Conservation (phyloP, 1,139 yeast species). For the Diutina sp. region DNA sequence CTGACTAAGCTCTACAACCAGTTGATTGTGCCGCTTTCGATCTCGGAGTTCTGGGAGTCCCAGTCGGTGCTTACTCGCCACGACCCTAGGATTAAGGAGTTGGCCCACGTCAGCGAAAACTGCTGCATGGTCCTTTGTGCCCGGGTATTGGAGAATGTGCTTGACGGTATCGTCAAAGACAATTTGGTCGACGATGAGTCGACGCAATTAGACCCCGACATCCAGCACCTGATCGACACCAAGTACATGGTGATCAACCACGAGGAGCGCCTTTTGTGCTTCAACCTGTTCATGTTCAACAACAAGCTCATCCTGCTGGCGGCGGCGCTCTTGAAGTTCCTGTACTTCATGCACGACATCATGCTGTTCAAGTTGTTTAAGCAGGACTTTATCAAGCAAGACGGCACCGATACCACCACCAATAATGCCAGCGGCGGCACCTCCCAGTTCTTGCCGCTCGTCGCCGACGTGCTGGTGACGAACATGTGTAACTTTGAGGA, state of each 20-base stretch:
- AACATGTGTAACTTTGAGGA: background rate
- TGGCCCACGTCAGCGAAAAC: background rate
- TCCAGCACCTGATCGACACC: background rate
- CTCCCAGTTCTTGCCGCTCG: background rate
- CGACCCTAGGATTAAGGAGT: background rate
- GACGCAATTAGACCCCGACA: background rate
- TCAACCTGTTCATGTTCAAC: background rate
- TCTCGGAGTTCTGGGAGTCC: background rate
- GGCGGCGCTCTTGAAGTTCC: background rate
- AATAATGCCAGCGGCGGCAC: background rate
- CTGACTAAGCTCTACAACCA: background rate
- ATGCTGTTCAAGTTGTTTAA: background rate
- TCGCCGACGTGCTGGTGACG: background rate
- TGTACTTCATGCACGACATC: constrained; percentile 1
- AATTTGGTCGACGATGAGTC: background rate
- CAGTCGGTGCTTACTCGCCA: background rate
- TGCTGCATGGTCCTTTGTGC: background rate
- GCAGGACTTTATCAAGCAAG: background rate
- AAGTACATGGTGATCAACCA: constrained; percentile 1
- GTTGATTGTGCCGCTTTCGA: background rate
- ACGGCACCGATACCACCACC: background rate
- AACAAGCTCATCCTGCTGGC: background rate
- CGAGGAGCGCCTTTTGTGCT: background rate
- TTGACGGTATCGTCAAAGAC: background rate
- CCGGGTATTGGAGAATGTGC: background rate